Percentiles rank a stretch among this genome's conserved stretches.
These are phyloP conservation scores for Populus pruinosa DNA, from an alignment of 345 rosid genomes.

Conservation along the genomic window DNA sequence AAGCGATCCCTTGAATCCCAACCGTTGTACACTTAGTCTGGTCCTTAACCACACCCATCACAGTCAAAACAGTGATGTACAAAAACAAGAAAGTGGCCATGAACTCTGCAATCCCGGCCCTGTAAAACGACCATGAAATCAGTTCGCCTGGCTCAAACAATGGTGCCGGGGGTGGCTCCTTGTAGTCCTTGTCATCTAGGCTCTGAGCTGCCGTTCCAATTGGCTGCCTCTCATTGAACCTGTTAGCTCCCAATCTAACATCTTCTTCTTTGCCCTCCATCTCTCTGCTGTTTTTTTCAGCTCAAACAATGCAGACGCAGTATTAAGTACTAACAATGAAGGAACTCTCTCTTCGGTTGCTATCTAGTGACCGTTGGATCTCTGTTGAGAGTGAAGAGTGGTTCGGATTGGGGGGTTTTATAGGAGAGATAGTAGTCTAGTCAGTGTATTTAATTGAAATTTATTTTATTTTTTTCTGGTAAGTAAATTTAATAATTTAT, in stretches of 20 bases:
- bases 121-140: conserved; percentile 19
- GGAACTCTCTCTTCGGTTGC: neutral
- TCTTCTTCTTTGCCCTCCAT: conserved; percentile 29
- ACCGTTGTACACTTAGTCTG: conserved; percentile 8
- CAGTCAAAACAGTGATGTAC: conserved; percentile 19
- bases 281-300: neutral
- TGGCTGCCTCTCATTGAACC: conserved; percentile 18
- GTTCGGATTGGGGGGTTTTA: conserved; percentile 9
- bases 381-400: neutral
- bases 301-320: neutral
- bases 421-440: conserved; percentile 13
- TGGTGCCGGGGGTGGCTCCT: conserved; percentile 20
- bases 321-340: neutral
- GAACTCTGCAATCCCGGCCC: conserved; percentile 22
- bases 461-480: neutral
- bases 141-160: conserved; percentile 10
- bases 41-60: conserved; percentile 14
- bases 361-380: neutral
- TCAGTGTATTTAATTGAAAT: conserved; percentile 12
- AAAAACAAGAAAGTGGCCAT: conserved; percentile 18
- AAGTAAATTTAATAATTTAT: conserved; percentile 4
- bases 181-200: conserved; percentile 22
- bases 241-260: conserved; percentile 27
- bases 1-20: conserved; percentile 22
- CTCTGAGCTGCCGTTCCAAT: conserved; percentile 23